These are phyloP conservation scores for Lenzites betulinus DNA, from an alignment of 768 basidiomycete species.

Conservation along the genomic window DNA sequence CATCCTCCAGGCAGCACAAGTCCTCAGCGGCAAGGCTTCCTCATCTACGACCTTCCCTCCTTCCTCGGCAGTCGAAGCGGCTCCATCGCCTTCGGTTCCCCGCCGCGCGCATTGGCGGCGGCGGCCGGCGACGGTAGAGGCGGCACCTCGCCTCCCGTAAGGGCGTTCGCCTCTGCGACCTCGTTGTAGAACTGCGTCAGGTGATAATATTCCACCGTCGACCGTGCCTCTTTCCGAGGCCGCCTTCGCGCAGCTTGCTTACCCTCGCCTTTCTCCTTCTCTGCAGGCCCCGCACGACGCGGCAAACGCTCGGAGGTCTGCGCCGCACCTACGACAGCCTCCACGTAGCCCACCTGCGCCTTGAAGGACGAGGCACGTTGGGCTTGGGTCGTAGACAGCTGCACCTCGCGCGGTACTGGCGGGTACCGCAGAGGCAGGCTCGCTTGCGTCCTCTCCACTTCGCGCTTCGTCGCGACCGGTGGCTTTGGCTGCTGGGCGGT, in stretches of 20 bases:
- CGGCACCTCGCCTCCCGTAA: not conserved
- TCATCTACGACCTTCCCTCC: not conserved
- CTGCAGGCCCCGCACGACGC: no score
- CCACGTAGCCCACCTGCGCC: not conserved
- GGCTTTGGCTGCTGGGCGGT: not conserved
- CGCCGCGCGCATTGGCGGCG: no score
- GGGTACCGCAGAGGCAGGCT: conserved; percentile 1
- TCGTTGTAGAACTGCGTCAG: not conserved
- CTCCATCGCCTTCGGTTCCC: not conserved
- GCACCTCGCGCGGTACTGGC: not conserved
- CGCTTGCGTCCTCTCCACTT: conserved; percentile 2
- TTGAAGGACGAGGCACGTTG: not conserved
- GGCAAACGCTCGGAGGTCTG: no score
- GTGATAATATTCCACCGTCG: conserved; percentile 1
- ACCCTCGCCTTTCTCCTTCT: not conserved
- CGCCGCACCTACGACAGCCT: not conserved
- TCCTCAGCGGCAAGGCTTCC: not conserved
- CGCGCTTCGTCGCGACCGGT: not conserved
- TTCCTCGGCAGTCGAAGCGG: not conserved
- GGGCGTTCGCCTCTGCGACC: not conserved
- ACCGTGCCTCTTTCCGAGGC: not conserved
- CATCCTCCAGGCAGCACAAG: not conserved
- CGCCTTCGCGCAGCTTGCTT: not conserved
- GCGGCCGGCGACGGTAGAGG: not conserved
- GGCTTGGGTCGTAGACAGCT: not conserved